phyloP scores from a whole-genome alignment of 179 eudicot species.

The Pouteria campechiana region DNA sequence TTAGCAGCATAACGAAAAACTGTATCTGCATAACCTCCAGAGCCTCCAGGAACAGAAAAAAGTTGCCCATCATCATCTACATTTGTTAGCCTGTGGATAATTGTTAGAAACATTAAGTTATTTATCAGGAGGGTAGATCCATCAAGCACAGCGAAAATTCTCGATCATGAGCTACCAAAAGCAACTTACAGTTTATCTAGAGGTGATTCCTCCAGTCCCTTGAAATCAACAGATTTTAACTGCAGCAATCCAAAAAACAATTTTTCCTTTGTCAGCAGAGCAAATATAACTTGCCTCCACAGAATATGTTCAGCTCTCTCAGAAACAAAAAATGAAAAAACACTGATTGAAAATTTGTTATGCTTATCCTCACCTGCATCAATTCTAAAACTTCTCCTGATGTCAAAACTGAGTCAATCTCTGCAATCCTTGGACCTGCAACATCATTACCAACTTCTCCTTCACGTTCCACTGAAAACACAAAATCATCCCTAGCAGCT shows the following conservation, averaged over 20 bases:
- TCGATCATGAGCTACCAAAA: too few species aligned
- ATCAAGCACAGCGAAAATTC: too few species aligned
- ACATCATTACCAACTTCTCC: constrained; percentile 21
- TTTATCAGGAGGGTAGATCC: too few species aligned
- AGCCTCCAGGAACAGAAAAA: constrained; percentile 78
- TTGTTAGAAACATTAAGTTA: too few species aligned
- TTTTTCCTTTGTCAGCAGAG: too few species aligned
- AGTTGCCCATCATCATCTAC: constrained; percentile 72
- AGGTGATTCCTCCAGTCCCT: constrained; percentile 69
- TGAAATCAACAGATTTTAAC: constrained; percentile 64
- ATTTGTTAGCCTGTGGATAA: constrained; percentile 53
- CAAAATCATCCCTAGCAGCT: constrained; percentile 91
- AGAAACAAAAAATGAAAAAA: too few species aligned
- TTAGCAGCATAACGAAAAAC: constrained; percentile 69
- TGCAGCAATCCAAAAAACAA: constrained; percentile 29
- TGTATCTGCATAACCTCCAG: constrained; percentile 95
- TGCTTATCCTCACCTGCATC: constrained; percentile 39
- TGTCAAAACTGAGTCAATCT: constrained; percentile 94
- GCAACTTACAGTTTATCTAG: constrained; percentile 73
- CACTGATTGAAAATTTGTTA: not conserved
- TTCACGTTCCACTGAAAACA: constrained; percentile 43
- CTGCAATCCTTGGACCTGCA: constrained; percentile 25
- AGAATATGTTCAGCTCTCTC: too few species aligned
- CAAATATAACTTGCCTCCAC: too few species aligned
- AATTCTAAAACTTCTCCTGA: constrained; percentile 91